Evolutionary conservation across 768 basidiomycete species (phyloP).

Genomic region (Pulveroboletus sp.): DNA sequence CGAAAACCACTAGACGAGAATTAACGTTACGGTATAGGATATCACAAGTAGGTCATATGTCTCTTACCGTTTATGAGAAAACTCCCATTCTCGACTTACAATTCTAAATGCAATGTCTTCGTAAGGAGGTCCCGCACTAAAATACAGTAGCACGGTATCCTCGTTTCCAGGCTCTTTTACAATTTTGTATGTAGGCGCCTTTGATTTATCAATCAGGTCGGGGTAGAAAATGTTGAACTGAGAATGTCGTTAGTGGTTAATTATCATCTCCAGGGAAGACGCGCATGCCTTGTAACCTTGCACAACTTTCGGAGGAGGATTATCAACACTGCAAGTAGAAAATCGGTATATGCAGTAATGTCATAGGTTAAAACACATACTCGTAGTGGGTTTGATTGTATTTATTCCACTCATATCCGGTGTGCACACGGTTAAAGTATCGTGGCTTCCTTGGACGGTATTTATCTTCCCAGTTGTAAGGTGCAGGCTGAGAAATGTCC

Average conservation of each 20-base stretch:
- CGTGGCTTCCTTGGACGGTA: conserved; percentile 95
- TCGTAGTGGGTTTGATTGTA: conserved; percentile 99
- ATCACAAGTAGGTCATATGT: neutral
- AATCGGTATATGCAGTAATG: conserved; percentile 4
- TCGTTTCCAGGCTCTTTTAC: conserved; percentile 93
- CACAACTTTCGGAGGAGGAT: conserved; percentile 98
- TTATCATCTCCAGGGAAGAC: neutral
- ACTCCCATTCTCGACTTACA: conserved; percentile 98
- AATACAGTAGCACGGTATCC: conserved; percentile 90
- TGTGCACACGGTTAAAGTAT: conserved; percentile 98
- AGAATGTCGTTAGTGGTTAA: conserved; percentile 12
- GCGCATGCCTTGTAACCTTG: conserved; percentile 88
- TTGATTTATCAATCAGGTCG: conserved; percentile 96
- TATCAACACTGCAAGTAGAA: conserved; percentile 70
- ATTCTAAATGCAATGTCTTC: conserved; percentile 99
- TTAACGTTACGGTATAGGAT: conserved; percentile 15
- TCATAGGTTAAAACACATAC: conserved; percentile 38
- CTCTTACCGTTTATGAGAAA: conserved; percentile 87
- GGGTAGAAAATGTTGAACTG: conserved; percentile 98
- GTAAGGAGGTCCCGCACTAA: conserved; percentile 96
- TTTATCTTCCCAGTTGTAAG: conserved; percentile 99
- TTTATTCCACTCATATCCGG: conserved; percentile 99
- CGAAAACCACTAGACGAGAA: conserved; percentile 74
- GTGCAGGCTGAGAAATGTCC: conserved; percentile 74
- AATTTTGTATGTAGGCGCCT: conserved; percentile 95